Percentiles rank a stretch among this genome's conserved stretches.
phyloP scores from a whole-genome alignment of 441 rosid genomes.

The Croton setiger region DNA sequence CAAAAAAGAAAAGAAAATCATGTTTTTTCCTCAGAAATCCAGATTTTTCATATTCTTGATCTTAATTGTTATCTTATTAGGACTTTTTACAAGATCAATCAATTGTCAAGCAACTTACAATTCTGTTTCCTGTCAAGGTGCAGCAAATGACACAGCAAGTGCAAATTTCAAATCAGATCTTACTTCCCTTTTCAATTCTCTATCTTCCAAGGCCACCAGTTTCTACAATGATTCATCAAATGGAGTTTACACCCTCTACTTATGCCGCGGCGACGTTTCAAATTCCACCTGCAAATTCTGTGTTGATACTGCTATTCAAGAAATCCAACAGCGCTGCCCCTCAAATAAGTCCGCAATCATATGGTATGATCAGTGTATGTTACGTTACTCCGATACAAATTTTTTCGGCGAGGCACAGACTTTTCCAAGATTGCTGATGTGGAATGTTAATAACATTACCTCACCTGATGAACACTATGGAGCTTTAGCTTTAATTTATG shows the following conservation, averaged over 20 bases:
- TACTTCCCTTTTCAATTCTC: slow-evolving; percentile 20
- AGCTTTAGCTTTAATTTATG: slow-evolving; percentile 17
- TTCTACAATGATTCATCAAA: slow-evolving; percentile 28
- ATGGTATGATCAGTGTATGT: slow-evolving; percentile 47
- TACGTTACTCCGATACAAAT: slow-evolving; percentile 29
- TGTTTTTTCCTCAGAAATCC: slow-evolving; percentile 14
- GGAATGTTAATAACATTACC: slow-evolving; percentile 16
- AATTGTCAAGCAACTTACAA: slow-evolving; percentile 23
- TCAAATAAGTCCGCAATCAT: slow-evolving; percentile 31
- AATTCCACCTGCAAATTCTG: slow-evolving; percentile 22
- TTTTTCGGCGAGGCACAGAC: slow-evolving; percentile 22
- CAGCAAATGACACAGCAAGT: slow-evolving; percentile 15
- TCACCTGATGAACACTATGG: slow-evolving; percentile 21
- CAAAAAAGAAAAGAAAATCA: background rate
- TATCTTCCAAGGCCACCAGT: slow-evolving; percentile 33
- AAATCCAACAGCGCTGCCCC: slow-evolving; percentile 20
- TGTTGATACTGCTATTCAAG: slow-evolving; percentile 27
- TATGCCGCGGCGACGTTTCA: slow-evolving; percentile 39
- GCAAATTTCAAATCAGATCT: slow-evolving; percentile 26
- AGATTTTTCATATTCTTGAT: background rate
- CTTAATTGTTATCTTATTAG: slow-evolving; percentile 10
- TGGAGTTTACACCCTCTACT: slow-evolving; percentile 33
- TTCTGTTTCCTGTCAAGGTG: background rate
- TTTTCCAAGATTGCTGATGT: background rate
- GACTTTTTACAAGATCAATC: slow-evolving; percentile 4